Evolutionary conservation across 148 eudicot genomes (phyloP).

Genomic region (Fallopia convolvulus): DNA sequence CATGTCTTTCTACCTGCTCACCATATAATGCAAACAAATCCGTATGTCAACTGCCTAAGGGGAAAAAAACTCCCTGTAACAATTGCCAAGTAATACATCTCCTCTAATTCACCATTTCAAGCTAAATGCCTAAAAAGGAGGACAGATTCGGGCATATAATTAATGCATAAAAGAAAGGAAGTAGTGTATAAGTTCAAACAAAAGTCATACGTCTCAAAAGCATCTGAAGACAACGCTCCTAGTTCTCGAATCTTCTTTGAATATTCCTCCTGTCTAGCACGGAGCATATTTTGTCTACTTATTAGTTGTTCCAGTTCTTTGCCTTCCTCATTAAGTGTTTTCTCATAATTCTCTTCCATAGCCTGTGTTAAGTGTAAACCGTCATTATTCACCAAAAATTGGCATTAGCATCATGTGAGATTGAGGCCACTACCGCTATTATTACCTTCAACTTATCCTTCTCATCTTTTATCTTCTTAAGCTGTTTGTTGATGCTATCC

Average conservation of each 20-base stretch:
- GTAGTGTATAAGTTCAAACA: background rate
- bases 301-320: conserved; percentile 80
- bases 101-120: background rate
- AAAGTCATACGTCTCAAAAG: conserved; percentile 68
- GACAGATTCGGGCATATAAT: background rate
- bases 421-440: conserved; percentile 15
- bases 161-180: background rate
- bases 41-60: background rate
- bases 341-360: conserved; percentile 60
- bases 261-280: conserved; percentile 88
- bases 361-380: conserved; percentile 38
- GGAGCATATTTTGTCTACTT: conserved; percentile 68
- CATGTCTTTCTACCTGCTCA: background rate
- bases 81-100: background rate
- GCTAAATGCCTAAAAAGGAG: background rate
- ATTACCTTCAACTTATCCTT: conserved; percentile 67
- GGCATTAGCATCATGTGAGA: conserved; percentile 12
- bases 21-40: background rate
- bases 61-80: background rate
- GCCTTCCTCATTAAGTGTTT: conserved; percentile 72
- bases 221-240: conserved; percentile 88
- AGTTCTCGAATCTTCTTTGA: conserved; percentile 92
- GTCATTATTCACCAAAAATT: conserved; percentile 13
- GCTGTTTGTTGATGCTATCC: conserved; percentile 44
- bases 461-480: conserved; percentile 60